Base-by-base conservation (phyloP, 495 filamentous ascomycete species). In the Neurospora sp. region DNA sequence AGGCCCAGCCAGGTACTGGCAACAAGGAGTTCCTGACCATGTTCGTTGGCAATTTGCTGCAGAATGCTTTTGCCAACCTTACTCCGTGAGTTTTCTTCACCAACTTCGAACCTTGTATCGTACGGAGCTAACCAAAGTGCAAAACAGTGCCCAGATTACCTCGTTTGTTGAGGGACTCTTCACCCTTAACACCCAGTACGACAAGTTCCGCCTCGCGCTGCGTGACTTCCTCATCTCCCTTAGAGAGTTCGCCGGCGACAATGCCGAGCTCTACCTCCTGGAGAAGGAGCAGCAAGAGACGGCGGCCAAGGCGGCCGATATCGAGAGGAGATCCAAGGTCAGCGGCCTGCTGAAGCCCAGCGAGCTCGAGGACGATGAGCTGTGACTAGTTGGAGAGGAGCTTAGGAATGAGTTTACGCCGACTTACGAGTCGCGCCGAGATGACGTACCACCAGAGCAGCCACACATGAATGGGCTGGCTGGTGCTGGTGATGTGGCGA, bases 161-260 rank as follows among this genome's bases (percentile, higher is more conserved):
- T 85, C 89, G 69, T 99, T 99, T 80, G 93, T 98, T 35, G 88
- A 96, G 71, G 91, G 91, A 6, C 83, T 98, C 6, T 97, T 97
- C 83, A 88, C 89, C 2, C 85, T 90, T 71, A 97, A 96, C 78
- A 89, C 89, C 70, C 91, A 95, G 73, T 88, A 95, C 72, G 89
- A 90, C 78, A 91, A 92, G 78, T 98, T 98, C 89, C 97, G 97
- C 82, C 89, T 96, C 48, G 91, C 94, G 72, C 88, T 98, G 69
- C 93, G 96, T 73, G 96, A 99, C 81, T 99, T 99, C 89, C 83
- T 99, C 72, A 97, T 99, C 77, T 94, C 94, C 38, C 84, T 99
- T 71, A 97, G 97, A 83, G 96, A 99, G 83, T 98, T 98, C 78
- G 93, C 92, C 14, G 96, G 93, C 69, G 89, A 94, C 81, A 96